phyloP scores from a whole-genome alignment of 2,329 filamentous ascomycete species.

The Zasmidium cellare region DNA sequence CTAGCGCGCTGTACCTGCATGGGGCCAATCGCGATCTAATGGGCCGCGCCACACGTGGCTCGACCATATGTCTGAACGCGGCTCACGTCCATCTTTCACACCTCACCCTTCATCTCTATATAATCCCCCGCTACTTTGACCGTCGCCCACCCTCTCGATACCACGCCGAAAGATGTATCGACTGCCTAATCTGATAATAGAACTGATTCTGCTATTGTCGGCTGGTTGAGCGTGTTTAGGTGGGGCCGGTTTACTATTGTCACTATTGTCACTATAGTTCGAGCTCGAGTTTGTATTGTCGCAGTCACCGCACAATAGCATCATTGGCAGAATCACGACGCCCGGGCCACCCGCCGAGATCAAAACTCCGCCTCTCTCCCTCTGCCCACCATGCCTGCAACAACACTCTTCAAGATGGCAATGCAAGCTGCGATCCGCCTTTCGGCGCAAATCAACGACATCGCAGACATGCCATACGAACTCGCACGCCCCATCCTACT shows the following conservation, averaged over 20 bases:
- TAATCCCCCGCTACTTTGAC: not conserved
- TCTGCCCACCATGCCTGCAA: constrained; percentile 28
- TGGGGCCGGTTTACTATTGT: not conserved
- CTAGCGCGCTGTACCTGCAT: too few species aligned
- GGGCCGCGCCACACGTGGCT: too few species aligned
- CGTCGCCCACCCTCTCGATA: not conserved
- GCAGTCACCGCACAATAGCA: not conserved
- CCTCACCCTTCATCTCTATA: not conserved
- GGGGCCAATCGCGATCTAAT: too few species aligned
- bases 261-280: not conserved
- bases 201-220: not conserved
- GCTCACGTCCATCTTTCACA: not conserved
- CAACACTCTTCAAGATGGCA: constrained; percentile 41
- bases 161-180: not conserved
- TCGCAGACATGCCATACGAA: constrained; percentile 70
- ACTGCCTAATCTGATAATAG: not conserved
- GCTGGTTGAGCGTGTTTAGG: not conserved
- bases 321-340: not conserved
- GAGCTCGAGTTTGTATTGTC: not conserved
- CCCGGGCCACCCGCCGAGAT: constrained; percentile 2
- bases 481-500: constrained; percentile 67
- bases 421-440: constrained; percentile 42
- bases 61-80: too few species aligned
- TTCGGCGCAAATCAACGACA: constrained; percentile 57
- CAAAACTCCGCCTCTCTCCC: constrained; percentile 1